phyloP scores from a whole-genome alignment of 805 yeast genomes.

The Candida silvicultrix region DNA sequence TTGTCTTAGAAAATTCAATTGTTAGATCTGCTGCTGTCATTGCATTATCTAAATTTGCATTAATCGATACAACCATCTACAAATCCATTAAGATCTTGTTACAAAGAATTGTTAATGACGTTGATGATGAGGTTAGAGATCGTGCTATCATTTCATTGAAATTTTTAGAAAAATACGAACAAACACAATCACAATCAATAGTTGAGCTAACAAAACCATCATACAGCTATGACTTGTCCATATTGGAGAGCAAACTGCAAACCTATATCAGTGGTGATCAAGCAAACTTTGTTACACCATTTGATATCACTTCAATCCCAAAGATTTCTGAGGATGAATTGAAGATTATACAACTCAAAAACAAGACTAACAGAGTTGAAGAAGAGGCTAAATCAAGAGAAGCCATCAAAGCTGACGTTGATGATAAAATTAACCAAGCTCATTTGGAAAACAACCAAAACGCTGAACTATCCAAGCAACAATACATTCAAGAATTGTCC shows the following conservation, averaged over 20 bases:
- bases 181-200: slow-evolving; percentile 29
- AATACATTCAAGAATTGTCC: slow-evolving; percentile 63
- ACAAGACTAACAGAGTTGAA: slow-evolving; percentile 33
- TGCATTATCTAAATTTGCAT: slow-evolving; percentile 86
- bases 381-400: slow-evolving; percentile 18
- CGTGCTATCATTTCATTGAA: slow-evolving; percentile 85
- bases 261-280: slow-evolving; percentile 50
- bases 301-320: slow-evolving; percentile 68
- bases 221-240: slow-evolving; percentile 62
- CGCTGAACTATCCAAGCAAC: slow-evolving; percentile 44
- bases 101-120: slow-evolving; percentile 78
- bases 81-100: slow-evolving; percentile 70
- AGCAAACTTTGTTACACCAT: slow-evolving; percentile 42
- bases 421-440: slow-evolving; percentile 3
- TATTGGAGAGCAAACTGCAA: slow-evolving; percentile 73
- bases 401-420: not conserved
- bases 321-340: slow-evolving; percentile 59
- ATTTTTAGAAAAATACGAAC: slow-evolving; percentile 37
- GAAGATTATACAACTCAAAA: slow-evolving; percentile 55
- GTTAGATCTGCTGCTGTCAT: slow-evolving; percentile 94
- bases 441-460: slow-evolving; percentile 15
- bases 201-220: slow-evolving; percentile 59
- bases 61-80: slow-evolving; percentile 58
- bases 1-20: slow-evolving; percentile 90
- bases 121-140: slow-evolving; percentile 96